Evolutionary conservation across 306 rosid genomes (phyloP), one percentile per base, ranked within the genome.

Genomic region (Ormosia emarginata): DNA sequence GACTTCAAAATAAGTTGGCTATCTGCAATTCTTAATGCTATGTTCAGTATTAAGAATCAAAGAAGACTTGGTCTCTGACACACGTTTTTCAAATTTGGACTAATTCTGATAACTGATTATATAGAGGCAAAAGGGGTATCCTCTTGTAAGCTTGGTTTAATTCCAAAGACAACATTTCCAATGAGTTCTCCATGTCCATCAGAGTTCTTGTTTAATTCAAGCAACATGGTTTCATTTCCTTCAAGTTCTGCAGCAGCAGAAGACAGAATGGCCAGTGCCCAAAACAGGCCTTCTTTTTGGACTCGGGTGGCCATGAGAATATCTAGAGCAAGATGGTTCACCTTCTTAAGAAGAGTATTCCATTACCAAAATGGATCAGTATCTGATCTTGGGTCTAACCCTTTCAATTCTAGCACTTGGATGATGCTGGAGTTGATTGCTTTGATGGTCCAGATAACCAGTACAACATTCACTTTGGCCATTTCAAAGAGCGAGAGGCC

Each of bases 361-460:
- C 99, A 95, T 71, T 93, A 95, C 87, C 99, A 95, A 79, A 95
- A 95, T 81, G 93, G 97, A 49, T 81, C 98, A 29, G 83, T 93
- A 40, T 93, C 98, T 8, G 88, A 93, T 84, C 90, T 90, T 75
- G 94, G 91, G 5, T 85, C 97, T 3, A 90, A 92, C 61, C 99
- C 98, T 81, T 92, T 95, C 86, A 83, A 95, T 82, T 87, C 98
- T 0, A 69, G 85, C 75, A 81, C 91, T 7, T 95, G 99, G 99
- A 95, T 95, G 98, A 65, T 77, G 84, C 59, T 88, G 82, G 98
- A 95, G 83, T 76, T 92, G 11, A 41, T 86, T 55, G 91, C 94
- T 81, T 71, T 91, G 87, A 71, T 93, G 77, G 67, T 91, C 40
- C 99, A 95, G 57, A 83, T 95, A 80, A 77, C 88, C 10, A 79